Percentiles rank a stretch among this genome's conserved stretches.
phyloP scores from a whole-genome alignment of 176 grass and related monocot genomes.

The Saccharum spontaneum region DNA sequence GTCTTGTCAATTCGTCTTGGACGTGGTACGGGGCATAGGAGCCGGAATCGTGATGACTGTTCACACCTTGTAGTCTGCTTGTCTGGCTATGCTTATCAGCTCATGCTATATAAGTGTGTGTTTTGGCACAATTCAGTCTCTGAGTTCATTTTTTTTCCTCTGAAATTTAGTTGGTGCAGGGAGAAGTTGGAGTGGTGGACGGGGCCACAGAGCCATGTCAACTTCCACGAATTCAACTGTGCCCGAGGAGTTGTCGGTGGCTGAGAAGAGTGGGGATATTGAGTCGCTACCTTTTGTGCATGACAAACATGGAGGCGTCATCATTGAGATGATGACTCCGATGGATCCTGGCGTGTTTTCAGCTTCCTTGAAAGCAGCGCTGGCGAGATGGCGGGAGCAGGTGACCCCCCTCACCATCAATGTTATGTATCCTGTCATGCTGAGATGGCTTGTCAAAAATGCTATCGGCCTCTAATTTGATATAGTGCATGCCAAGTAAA shows the following conservation, averaged over 20 bases:
- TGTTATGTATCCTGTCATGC: slow-evolving; percentile 11
- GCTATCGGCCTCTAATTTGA: too few species aligned
- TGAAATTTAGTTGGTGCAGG: background rate
- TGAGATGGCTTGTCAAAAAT: background rate
- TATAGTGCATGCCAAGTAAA: background rate
- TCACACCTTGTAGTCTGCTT: background rate
- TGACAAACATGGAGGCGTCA: slow-evolving; percentile 75
- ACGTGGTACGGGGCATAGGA: background rate
- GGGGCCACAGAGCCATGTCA: slow-evolving; percentile 45
- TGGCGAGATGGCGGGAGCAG: slow-evolving; percentile 74
- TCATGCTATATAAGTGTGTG: background rate
- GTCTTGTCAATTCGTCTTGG: background rate
- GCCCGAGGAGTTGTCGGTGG: background rate
- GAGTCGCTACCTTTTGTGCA: slow-evolving; percentile 56
- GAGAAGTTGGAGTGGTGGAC: background rate
- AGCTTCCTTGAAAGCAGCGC: slow-evolving; percentile 62
- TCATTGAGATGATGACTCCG: slow-evolving; percentile 59
- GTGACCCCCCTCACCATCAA: slow-evolving; percentile 23
- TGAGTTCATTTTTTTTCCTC: background rate
- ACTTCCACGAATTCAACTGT: slow-evolving; percentile 28
- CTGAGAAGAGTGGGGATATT: slow-evolving; percentile 17
- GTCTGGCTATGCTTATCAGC: background rate
- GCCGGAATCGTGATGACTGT: background rate
- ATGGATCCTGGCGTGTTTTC: slow-evolving; percentile 70
- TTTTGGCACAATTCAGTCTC: background rate